Evolutionary conservation across 805 yeast species (phyloP).

Genomic region (Metahyphopichia silvanorum): DNA sequence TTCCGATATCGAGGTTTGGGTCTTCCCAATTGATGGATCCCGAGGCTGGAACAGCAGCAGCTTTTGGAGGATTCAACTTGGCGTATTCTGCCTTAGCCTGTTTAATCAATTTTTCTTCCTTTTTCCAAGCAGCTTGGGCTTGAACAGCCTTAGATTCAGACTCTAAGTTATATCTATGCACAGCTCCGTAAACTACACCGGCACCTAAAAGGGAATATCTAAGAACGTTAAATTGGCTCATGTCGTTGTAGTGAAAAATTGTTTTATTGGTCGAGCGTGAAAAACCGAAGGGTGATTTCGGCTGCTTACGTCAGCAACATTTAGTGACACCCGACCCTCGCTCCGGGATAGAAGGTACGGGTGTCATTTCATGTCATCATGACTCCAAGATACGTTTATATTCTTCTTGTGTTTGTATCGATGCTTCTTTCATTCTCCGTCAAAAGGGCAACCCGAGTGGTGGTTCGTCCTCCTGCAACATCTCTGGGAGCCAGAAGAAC

Average conservation of each 20-base stretch:
- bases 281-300: too few species aligned
- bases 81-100: conserved; percentile 91
- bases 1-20: conserved; percentile 83
- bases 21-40: conserved; percentile 74
- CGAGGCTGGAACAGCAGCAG: conserved; percentile 33
- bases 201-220: conserved; percentile 90
- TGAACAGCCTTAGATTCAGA: conserved; percentile 55
- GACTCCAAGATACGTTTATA: too few species aligned
- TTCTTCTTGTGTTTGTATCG: conserved; percentile 12
- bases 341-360: too few species aligned
- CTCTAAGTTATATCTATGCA: conserved; percentile 72
- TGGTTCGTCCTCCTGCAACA: too few species aligned
- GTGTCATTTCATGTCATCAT: too few species aligned
- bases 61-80: conserved; percentile 47
- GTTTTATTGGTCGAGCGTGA: conserved; percentile 1
- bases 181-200: conserved; percentile 86
- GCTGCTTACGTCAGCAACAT: too few species aligned
- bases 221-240: conserved; percentile 64
- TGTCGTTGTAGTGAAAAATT: conserved; percentile 6
- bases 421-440: too few species aligned
- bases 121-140: conserved; percentile 56
- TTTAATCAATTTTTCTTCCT: conserved; percentile 70
- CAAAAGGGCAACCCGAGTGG: too few species aligned
- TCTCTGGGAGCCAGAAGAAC: too few species aligned
- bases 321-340: too few species aligned